A percentile compares a stretch with the other conserved stretches of the same genome.
phyloP scores from a whole-genome alignment of 306 rosid species.

The Quercus cerris region DNA sequence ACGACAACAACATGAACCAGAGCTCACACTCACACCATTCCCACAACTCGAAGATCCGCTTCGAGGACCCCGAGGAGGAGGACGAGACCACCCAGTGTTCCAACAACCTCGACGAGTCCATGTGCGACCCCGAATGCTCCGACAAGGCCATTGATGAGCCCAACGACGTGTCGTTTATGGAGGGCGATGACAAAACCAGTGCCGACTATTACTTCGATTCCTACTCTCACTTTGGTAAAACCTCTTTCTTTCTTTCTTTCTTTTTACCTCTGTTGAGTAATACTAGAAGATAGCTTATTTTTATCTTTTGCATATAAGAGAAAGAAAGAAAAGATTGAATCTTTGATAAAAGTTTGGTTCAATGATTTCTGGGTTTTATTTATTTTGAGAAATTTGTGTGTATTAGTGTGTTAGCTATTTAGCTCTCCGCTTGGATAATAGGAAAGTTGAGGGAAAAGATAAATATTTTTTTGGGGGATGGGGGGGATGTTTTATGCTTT shows the following conservation, averaged over 20 bases:
- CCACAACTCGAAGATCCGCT: conserved; percentile 42
- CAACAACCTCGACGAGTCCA: conserved; percentile 76
- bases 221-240: conserved; percentile 92
- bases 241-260: no score
- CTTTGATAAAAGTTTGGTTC: no score
- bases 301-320: no score
- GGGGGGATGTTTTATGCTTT: not conserved
- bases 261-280: no score
- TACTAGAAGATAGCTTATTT: no score
- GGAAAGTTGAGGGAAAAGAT: not conserved
- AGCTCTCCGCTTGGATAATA: not conserved
- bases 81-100: conserved; percentile 59
- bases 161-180: conserved; percentile 27
- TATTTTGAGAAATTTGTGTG: no score
- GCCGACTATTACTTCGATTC: conserved; percentile 99
- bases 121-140: conserved; percentile 48
- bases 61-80: conserved; percentile 62
- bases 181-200: conserved; percentile 77
- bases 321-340: no score
- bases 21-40: conserved; percentile 16
- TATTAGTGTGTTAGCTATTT: no score
- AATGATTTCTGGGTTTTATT: no score
- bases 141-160: conserved; percentile 35
- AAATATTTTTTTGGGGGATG: not conserved
- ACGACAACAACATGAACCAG: conserved; percentile 20